Conservation (phyloP, 495 filamentous ascomycete species). For the Alectoria sarmentosa region DNA sequence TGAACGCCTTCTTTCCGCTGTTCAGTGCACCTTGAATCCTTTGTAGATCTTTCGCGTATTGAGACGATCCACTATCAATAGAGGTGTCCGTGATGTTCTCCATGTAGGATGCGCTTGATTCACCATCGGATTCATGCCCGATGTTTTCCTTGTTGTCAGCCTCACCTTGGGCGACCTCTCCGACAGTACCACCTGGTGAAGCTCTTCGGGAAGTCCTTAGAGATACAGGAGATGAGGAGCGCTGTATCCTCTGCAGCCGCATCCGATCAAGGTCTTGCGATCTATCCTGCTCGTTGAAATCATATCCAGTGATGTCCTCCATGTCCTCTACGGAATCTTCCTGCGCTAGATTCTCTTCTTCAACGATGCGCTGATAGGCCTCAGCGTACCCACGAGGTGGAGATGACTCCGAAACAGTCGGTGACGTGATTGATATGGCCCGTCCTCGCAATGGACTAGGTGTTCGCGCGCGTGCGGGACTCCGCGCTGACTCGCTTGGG, state of each 20-base stretch:
- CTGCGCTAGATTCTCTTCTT: conserved; percentile 38
- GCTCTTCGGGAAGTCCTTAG: conserved; percentile 21
- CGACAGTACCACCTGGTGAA: conserved; percentile 28
- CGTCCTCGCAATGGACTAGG: conserved; percentile 22
- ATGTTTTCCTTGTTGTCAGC: conserved; percentile 19
- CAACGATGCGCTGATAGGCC: conserved; percentile 40
- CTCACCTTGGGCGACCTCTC: conserved; percentile 16
- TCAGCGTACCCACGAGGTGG: conserved; percentile 40
- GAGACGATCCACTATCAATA: conserved; percentile 31
- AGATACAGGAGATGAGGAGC: conserved; percentile 21
- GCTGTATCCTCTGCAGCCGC: conserved; percentile 16
- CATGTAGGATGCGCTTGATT: conserved; percentile 28
- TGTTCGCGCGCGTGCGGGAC: conserved; percentile 14
- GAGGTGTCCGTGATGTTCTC: conserved; percentile 32
- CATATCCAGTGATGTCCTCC: conserved; percentile 20
- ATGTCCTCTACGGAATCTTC: conserved; percentile 27
- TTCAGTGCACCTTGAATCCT: conserved; percentile 38
- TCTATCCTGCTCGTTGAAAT: conserved; percentile 13
- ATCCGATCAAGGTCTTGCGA: conserved; percentile 15
- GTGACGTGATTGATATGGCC: conserved; percentile 27
- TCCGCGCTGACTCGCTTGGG: conserved; percentile 6
- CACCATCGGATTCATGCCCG: conserved; percentile 17
- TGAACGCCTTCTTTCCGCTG: conserved; percentile 41
- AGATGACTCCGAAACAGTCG: conserved; percentile 30
- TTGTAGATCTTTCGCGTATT: conserved; percentile 40